Evolutionary conservation across 2,329 filamentous ascomycete genomes (phyloP), one percentile per base, ranked within the genome.

Genomic region (Aureobasidium sp.): DNA sequence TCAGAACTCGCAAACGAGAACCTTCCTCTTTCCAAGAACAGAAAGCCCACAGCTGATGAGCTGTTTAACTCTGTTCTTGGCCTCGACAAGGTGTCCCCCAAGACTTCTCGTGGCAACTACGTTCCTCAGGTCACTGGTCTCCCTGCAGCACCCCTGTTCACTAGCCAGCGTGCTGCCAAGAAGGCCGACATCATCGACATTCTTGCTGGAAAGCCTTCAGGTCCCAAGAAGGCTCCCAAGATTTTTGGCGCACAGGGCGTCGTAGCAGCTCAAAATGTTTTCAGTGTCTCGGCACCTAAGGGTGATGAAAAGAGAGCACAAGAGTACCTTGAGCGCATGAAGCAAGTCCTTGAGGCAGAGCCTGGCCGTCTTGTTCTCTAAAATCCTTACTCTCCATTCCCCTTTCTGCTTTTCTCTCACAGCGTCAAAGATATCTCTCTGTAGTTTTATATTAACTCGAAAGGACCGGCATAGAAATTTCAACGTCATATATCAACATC

Each of bases 1-100:
- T 84, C 89, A 44, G 87, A 94, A 70, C 77, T 96, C 29, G 94
- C 94, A 64, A 97, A 97, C 76, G 88, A 94, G 66, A 85, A 89
- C 50, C 83, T 97, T 8, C 93, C 93, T 2, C 79, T 82, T 32
- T 83, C 86, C 5, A 81, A 85, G 64, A 79, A 79, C 64, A 81
- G 83, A 50, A 82, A 85, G 71, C 87, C 88, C 15, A 87, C 89
- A 0, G 79, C 88, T 39, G 84, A 92, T 71, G 91, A 96, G 73
- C 84, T 99, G 13, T 97, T 97, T 77, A 87, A 97, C 72, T 86
- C 93, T 69, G 81, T 97, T 15, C 82, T 99, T 8, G 93, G 92
- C 10, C 78, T 92, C 24, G 76, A 83, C 67, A 77, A 79, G 63
- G 79, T 83, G 63, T 63, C 64, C 5, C 51, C 56, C 65, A 69